A percentile compares a stretch with the other conserved stretches of the same genome.
phyloP scores from a whole-genome alignment of 2,329 filamentous ascomycete genomes.

The Pseudogymnoascus sp. region DNA sequence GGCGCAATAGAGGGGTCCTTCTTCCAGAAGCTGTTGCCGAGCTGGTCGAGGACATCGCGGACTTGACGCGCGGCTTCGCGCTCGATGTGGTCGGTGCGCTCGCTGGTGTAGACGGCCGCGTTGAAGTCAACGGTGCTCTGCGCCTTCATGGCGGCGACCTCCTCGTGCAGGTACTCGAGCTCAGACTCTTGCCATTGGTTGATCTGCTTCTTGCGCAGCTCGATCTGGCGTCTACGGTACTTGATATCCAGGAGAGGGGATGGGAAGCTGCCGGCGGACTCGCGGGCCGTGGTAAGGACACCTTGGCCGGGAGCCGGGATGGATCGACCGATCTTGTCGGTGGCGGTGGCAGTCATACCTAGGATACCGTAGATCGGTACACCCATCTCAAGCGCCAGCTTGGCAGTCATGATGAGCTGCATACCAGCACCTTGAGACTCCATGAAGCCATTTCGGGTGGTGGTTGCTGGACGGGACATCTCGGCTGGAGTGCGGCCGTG shows the following conservation, averaged over 20 bases:
- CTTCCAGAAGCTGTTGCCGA: conserved; percentile 99
- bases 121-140: conserved; percentile 63
- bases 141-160: conserved; percentile 82
- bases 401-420: conserved; percentile 96
- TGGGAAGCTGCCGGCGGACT: conserved; percentile 83
- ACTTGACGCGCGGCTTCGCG: conserved; percentile 81
- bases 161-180: conserved; percentile 83
- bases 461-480: conserved; percentile 97
- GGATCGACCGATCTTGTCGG: conserved; percentile 97
- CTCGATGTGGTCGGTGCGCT: conserved; percentile 79
- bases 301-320: conserved; percentile 94
- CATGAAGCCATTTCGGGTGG: conserved; percentile 97
- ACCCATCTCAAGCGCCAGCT: conserved; percentile 94
- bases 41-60: conserved; percentile 82
- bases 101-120: conserved; percentile 75
- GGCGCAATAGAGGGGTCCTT: conserved; percentile 87
- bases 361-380: conserved; percentile 94
- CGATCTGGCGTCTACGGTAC: conserved; percentile 90
- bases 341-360: conserved; percentile 88
- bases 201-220: conserved; percentile 88
- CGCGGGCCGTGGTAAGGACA: conserved; percentile 90
- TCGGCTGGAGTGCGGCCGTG: conserved; percentile 92
- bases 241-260: conserved; percentile 95
- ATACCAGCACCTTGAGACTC: conserved; percentile 98
- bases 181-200: conserved; percentile 95